A percentile compares a stretch with the other conserved stretches of the same genome.
Conservation (phyloP, 2,329 filamentous ascomycete genomes). For the Aspergillus felis region DNA sequence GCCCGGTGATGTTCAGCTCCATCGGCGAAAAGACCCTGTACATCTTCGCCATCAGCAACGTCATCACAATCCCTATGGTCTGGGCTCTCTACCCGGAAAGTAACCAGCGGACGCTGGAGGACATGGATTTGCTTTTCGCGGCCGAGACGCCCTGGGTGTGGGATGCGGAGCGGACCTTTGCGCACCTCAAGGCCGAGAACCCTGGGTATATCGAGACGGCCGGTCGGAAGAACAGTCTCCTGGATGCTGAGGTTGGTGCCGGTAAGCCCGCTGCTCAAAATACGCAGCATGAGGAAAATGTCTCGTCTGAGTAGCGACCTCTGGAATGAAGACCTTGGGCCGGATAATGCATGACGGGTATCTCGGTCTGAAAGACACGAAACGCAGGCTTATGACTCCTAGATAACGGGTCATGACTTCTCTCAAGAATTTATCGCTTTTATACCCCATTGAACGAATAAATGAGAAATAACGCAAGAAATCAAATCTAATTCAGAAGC, state of each 20-base stretch:
- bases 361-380: background rate
- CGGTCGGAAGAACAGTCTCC: constrained; percentile 28
- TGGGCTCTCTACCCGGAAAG: constrained; percentile 73
- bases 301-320: background rate
- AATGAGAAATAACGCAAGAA: background rate
- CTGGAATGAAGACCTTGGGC: background rate
- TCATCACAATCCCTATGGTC: constrained; percentile 63
- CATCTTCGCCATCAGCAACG: constrained; percentile 67
- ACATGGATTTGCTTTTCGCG: constrained; percentile 71
- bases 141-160: constrained; percentile 64
- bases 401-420: background rate
- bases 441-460: background rate
- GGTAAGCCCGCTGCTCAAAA: constrained; percentile 14
- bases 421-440: background rate
- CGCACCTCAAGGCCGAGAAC: constrained; percentile 58
- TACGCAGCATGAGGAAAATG: background rate
- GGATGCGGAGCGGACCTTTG: constrained; percentile 65
- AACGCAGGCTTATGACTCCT: background rate
- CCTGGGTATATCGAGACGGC: constrained; percentile 46
- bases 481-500: background rate
- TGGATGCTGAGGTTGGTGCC: constrained; percentile 29
- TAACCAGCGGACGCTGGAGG: constrained; percentile 69
- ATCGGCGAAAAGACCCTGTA: constrained; percentile 70
- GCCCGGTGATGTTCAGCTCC: constrained; percentile 58
- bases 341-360: background rate